A percentile compares a stretch with the other conserved stretches of the same genome.
phyloP scores from a whole-genome alignment of 2,329 filamentous ascomycete species.

The Arthrobotrys sphaeroides region DNA sequence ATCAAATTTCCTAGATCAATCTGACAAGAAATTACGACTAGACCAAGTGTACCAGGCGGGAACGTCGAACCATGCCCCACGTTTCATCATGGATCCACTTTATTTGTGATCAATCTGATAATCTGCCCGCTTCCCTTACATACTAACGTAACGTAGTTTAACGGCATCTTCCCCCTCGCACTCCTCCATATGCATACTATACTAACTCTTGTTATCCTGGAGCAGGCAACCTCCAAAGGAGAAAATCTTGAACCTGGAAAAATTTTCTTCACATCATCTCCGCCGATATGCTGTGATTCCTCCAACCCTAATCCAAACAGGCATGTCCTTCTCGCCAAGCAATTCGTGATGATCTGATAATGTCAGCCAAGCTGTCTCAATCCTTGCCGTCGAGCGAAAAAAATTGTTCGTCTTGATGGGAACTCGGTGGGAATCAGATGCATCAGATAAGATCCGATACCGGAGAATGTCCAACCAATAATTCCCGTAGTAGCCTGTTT shows the following conservation, averaged over 20 bases:
- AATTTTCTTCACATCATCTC: conserved; percentile 30
- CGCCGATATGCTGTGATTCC: conserved; percentile 10
- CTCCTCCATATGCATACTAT: too few relatives aligned
- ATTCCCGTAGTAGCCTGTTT: conserved; percentile 39
- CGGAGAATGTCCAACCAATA: conserved; percentile 40
- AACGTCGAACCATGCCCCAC: conserved; percentile 32
- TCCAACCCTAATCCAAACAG: conserved; percentile 36
- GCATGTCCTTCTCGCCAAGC: conserved; percentile 46
- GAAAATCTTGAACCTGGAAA: conserved; percentile 29
- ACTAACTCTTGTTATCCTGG: conserved; percentile 14
- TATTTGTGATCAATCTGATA: conserved; percentile 52
- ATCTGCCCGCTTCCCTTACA: conserved; percentile 37
- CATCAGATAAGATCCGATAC: conserved; percentile 55
- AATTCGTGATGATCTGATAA: conserved; percentile 53
- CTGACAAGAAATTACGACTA: conserved; percentile 52
- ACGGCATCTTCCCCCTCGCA: conserved; percentile 2
- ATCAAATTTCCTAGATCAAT: conserved; percentile 50
- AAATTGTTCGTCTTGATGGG: background rate
- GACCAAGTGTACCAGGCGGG: conserved; percentile 11
- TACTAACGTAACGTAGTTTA: too few relatives aligned
- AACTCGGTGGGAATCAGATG: conserved; percentile 49
- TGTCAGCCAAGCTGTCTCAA: conserved; percentile 35
- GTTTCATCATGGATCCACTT: conserved; percentile 40
- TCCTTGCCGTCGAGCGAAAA: conserved; percentile 18
- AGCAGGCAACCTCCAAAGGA: conserved; percentile 32